phyloP scores from a whole-genome alignment of 108 stramenopile species.

The Tribonema minus region DNA sequence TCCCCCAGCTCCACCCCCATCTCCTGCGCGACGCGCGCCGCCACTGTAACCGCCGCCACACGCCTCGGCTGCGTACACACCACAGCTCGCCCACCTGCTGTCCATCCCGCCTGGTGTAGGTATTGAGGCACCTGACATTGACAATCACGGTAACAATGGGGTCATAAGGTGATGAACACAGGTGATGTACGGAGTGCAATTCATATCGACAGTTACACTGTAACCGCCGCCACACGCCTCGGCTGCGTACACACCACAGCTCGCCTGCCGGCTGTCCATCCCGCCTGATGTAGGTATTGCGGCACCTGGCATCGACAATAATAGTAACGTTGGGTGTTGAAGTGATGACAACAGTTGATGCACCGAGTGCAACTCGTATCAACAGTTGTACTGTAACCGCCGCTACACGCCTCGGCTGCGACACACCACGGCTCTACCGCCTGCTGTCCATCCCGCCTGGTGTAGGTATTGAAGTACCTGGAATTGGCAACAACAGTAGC shows the following conservation, averaged over 20 bases:
- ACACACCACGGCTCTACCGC: not conserved
- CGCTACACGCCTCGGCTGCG: not conserved
- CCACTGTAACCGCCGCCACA: too few relatives aligned
- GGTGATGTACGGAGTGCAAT: not conserved
- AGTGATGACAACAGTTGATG: not conserved
- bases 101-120: constrained; percentile 51
- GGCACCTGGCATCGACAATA: constrained; percentile 21
- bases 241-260: constrained; percentile 55
- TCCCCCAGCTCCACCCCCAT: constrained; percentile 49
- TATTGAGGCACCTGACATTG: constrained; percentile 45
- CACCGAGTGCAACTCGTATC: not conserved
- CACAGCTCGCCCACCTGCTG: constrained; percentile 36
- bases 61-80: constrained; percentile 55
- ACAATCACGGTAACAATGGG: not conserved
- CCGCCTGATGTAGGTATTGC: constrained; percentile 50
- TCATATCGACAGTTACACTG: not conserved
- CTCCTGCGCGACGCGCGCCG: constrained; percentile 50
- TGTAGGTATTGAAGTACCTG: constrained; percentile 70
- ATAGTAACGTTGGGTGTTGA: not conserved
- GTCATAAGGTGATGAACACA: not conserved
- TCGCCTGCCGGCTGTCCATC: constrained; percentile 46
- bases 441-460: constrained; percentile 39
- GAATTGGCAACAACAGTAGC: not conserved
- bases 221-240: constrained; percentile 48
- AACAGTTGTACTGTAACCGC: not conserved